Base-by-base conservation (phyloP, 306 rosid species). In the Amphicarpaea edgeworthii region DNA sequence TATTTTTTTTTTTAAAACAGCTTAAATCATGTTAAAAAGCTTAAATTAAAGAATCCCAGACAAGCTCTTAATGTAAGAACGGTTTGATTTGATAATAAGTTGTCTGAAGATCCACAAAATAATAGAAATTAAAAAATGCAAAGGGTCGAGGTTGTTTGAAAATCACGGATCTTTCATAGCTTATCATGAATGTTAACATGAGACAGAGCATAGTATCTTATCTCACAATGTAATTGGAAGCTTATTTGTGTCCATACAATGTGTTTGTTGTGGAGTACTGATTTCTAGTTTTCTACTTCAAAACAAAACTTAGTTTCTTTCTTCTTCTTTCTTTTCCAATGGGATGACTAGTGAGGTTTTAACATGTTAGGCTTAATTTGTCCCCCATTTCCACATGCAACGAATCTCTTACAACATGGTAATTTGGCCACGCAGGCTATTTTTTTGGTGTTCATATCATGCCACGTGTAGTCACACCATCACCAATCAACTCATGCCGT, bases 391-490 rank as follows among this genome's bases (percentile, higher is more conserved):
- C 72, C 75, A 71, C 79, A 50, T 30, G 51, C 80, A 49, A 68
- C 34, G n/a, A 49, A 37, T 65, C 86, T 24, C 70, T 77, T 68
- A 43, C 60, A 60, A 73, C 74, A 77, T 73, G 38, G 38, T 12
- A 40, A 72, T 55, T 77, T 49, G n/a, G 75, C 83, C 91, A 79
- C 87, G 80, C 26, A 55, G 34, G 70, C 69, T 16, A 21, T 32
- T 34, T 66, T 24, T 73, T 26, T 54, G 50, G 70, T 77, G 84
- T 55, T 79, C 55, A 72, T n/a, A 74, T 74, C 77, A 82, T 23
- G 64, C 68, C 82, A 80, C 84, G 87, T 87, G 82, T 83, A 81
- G 38, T 72, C 37, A 28, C 60, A 42, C 72, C 9, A 38, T 54
- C 77, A 80, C 76, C 86, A 70, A 62, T 75, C 80, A 40, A 66